Evolutionary conservation across 2,329 filamentous ascomycete genomes (phyloP).

Genomic region (Aphanoascus verrucosus): DNA sequence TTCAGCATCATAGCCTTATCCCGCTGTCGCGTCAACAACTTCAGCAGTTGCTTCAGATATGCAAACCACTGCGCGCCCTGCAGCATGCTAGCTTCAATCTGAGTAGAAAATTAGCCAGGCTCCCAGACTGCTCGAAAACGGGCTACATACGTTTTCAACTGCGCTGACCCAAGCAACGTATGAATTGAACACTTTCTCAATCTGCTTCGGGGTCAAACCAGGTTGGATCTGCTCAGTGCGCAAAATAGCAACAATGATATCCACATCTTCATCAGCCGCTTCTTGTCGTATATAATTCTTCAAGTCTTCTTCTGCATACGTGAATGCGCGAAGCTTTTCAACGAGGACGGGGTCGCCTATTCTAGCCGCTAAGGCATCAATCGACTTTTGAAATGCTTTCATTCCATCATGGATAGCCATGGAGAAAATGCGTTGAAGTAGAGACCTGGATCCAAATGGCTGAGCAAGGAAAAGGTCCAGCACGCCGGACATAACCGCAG

Average conservation of each 20-base stretch:
- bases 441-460: slow-evolving; percentile 77
- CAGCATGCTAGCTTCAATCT: slow-evolving; percentile 72
- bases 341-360: slow-evolving; percentile 72
- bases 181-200: slow-evolving; percentile 79
- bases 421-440: slow-evolving; percentile 90
- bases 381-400: slow-evolving; percentile 70
- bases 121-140: not conserved
- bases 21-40: slow-evolving; percentile 77
- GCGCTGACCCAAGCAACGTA: slow-evolving; percentile 94
- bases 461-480: slow-evolving; percentile 93
- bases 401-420: slow-evolving; percentile 88
- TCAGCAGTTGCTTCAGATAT: slow-evolving; percentile 86
- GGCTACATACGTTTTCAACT: slow-evolving; percentile 58
- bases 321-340: slow-evolving; percentile 71
- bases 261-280: slow-evolving; percentile 61
- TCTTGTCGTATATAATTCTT: slow-evolving; percentile 67
- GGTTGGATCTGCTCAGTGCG: slow-evolving; percentile 67
- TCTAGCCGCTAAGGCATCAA: slow-evolving; percentile 64
- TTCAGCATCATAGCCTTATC: slow-evolving; percentile 97
- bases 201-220: slow-evolving; percentile 60
- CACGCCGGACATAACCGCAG: slow-evolving; percentile 91
- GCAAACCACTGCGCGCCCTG: slow-evolving; percentile 88
- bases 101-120: slow-evolving; percentile 1
- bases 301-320: slow-evolving; percentile 59
- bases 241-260: slow-evolving; percentile 75